phyloP scores from a whole-genome alignment of 2,329 filamentous ascomycete genomes.

The Pseudogymnoascus sp. region DNA sequence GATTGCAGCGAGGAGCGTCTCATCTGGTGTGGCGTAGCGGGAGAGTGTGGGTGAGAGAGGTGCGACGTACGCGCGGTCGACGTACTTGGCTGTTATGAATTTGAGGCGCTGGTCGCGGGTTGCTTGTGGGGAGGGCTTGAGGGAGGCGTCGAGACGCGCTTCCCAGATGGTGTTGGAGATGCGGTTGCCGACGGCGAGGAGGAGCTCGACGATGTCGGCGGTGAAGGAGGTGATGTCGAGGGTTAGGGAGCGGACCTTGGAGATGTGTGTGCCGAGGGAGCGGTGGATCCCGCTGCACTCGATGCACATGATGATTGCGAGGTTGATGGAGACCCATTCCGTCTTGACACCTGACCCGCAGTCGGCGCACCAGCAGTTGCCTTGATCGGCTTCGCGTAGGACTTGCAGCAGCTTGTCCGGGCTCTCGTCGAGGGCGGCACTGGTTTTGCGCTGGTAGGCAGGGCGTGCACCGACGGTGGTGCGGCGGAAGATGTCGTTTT shows the following conservation, averaged over 20 bases:
- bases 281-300: slow-evolving; percentile 97
- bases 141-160: slow-evolving; percentile 62
- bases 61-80: slow-evolving; percentile 73
- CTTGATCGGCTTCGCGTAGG: slow-evolving; percentile 82
- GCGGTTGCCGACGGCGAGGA: slow-evolving; percentile 85
- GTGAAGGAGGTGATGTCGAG: slow-evolving; percentile 95
- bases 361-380: slow-evolving; percentile 89
- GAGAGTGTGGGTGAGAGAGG: slow-evolving; percentile 68
- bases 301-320: slow-evolving; percentile 93
- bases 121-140: slow-evolving; percentile 69
- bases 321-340: slow-evolving; percentile 98
- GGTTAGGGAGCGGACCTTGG: slow-evolving; percentile 90
- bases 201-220: slow-evolving; percentile 88
- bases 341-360: slow-evolving; percentile 88
- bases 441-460: slow-evolving; percentile 54
- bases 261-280: slow-evolving; percentile 93
- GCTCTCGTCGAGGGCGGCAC: slow-evolving; percentile 69
- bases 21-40: slow-evolving; percentile 70
- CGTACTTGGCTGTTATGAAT: slow-evolving; percentile 94
- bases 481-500: slow-evolving; percentile 63
- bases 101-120: slow-evolving; percentile 83
- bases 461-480: slow-evolving; percentile 89
- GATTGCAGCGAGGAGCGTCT: slow-evolving; percentile 82
- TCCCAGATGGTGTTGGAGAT: slow-evolving; percentile 98
- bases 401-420: slow-evolving; percentile 80